Percentiles rank a stretch among this genome's conserved stretches.
phyloP scores from a whole-genome alignment of 768 basidiomycete species.

The Leccinum variicolor region DNA sequence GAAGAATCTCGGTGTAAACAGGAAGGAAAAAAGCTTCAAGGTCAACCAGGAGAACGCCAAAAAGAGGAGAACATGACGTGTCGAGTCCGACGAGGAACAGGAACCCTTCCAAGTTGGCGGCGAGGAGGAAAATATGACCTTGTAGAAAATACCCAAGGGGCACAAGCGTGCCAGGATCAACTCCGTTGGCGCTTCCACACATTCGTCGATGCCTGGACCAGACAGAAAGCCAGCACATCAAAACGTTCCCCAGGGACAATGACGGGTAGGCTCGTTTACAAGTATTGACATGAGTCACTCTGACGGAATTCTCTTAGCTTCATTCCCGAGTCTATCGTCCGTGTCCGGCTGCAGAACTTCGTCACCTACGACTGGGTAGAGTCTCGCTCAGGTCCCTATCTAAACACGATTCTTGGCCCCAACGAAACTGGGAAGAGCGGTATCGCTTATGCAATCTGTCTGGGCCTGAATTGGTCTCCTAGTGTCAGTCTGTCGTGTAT shows the following conservation, averaged over 20 bases:
- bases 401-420: constrained; percentile 97
- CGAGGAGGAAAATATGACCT: constrained; percentile 18
- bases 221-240: constrained; percentile 35
- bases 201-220: constrained; percentile 31
- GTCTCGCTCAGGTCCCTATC: constrained; percentile 82
- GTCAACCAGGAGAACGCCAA: constrained; percentile 30
- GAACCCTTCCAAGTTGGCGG: constrained; percentile 19
- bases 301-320: constrained; percentile 43
- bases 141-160: constrained; percentile 43
- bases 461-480: constrained; percentile 65
- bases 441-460: constrained; percentile 90
- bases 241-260: constrained; percentile 64
- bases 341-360: constrained; percentile 85
- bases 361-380: constrained; percentile 94
- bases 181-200: constrained; percentile 56
- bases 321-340: constrained; percentile 90
- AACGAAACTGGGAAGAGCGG: constrained; percentile 96
- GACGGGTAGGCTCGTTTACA: constrained; percentile 54
- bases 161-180: constrained; percentile 67
- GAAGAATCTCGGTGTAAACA: constrained; percentile 23
- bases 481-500: constrained; percentile 34
- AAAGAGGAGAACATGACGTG: constrained; percentile 34
- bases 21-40: constrained; percentile 13
- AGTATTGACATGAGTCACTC: background rate
- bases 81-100: constrained; percentile 25